phyloP scores from a whole-genome alignment of 176 grass and related monocot species.

The Cenchrus fungigraminus region DNA sequence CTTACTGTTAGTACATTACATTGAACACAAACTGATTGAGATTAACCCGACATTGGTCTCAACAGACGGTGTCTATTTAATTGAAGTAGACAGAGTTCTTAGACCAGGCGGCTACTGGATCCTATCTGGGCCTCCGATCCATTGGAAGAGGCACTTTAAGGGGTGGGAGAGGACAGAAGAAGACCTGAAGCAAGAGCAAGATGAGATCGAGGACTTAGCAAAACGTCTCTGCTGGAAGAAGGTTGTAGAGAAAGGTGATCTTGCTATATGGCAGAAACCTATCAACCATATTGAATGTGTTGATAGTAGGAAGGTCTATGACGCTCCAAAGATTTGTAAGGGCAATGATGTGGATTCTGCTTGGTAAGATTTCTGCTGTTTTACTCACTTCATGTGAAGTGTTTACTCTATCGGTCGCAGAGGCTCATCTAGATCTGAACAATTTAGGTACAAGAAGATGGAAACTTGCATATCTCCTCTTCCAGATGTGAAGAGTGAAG shows the following conservation, averaged over 20 bases:
- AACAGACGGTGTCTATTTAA: conserved; percentile 68
- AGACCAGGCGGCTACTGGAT: conserved; percentile 91
- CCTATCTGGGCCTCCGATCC: conserved; percentile 82
- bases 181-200: conserved; percentile 86
- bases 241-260: conserved; percentile 81
- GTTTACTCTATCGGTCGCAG: conserved; percentile 18
- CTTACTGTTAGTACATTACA: neutral
- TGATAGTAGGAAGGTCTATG: conserved; percentile 43
- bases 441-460: conserved; percentile 70
- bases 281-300: conserved; percentile 76
- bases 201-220: conserved; percentile 76
- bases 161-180: conserved; percentile 92
- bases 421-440: conserved; percentile 11
- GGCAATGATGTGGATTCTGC: conserved; percentile 59
- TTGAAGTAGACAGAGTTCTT: conserved; percentile 90
- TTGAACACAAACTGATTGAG: neutral
- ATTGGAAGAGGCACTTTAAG: conserved; percentile 75
- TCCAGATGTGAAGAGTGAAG: conserved; percentile 54
- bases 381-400: neutral
- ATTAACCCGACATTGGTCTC: conserved; percentile 12
- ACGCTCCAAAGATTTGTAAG: conserved; percentile 65
- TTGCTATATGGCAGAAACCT: conserved; percentile 92
- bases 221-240: conserved; percentile 88
- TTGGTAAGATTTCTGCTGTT: conserved; percentile 56
- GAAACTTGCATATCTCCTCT: conserved; percentile 83